phyloP scores from a whole-genome alignment of 306 rosid genomes.

The Elaeagnus macrophylla region DNA sequence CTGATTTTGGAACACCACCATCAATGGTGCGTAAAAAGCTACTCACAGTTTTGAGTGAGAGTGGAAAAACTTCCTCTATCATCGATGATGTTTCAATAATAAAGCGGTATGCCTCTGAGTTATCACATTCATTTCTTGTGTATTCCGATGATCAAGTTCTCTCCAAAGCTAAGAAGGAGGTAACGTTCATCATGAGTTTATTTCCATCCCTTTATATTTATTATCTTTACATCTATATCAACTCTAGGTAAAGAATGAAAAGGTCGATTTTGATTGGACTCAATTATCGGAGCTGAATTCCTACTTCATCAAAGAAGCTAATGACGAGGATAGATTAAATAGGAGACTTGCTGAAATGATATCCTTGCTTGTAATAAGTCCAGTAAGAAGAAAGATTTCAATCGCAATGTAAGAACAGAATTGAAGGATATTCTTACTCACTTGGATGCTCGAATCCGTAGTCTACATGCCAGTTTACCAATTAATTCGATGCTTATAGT shows the following conservation, averaged over 20 bases:
- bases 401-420: constrained; percentile 38
- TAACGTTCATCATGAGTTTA: constrained; percentile 19
- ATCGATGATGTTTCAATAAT: constrained; percentile 73
- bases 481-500: constrained; percentile 75
- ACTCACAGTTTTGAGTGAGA: constrained; percentile 58
- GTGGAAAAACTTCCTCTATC: constrained; percentile 61
- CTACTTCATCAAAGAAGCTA: constrained; percentile 66
- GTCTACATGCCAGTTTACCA: constrained; percentile 51
- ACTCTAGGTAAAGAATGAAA: constrained; percentile 70
- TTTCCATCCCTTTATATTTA: not conserved
- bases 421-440: constrained; percentile 60
- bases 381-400: constrained; percentile 37
- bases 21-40: constrained; percentile 66
- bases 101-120: constrained; percentile 66
- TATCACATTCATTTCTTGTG: constrained; percentile 72
- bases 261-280: constrained; percentile 85
- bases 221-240: constrained; percentile 14
- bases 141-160: constrained; percentile 84
- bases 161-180: constrained; percentile 70
- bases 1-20: constrained; percentile 78
- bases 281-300: constrained; percentile 74
- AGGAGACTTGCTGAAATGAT: constrained; percentile 74
- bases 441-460: constrained; percentile 56
- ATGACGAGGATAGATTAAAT: constrained; percentile 56
- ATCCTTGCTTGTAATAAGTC: constrained; percentile 53